phyloP scores from a whole-genome alignment of 352 stramenopile species.

The Heterotrichella gracilis region DNA sequence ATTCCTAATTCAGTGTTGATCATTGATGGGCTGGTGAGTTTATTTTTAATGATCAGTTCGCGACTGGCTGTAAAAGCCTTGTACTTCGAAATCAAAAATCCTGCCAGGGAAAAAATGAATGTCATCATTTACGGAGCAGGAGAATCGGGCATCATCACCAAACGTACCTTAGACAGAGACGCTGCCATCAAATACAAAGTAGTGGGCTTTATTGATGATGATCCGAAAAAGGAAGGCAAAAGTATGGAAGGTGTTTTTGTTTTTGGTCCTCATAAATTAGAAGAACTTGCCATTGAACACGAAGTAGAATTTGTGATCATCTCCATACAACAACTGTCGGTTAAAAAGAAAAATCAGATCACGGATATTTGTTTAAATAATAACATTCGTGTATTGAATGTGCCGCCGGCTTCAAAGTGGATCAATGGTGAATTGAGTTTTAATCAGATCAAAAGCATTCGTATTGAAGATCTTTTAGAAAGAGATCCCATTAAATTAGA shows the following conservation, averaged over 20 bases:
- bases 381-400: neutral
- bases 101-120: neutral
- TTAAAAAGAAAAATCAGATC: slow-evolving; percentile 6
- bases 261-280: neutral
- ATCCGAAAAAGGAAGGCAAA: neutral
- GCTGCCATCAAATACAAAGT: neutral
- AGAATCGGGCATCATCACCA: neutral
- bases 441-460: slow-evolving; percentile 1
- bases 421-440: slow-evolving; percentile 1
- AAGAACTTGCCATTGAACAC: neutral
- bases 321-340: neutral
- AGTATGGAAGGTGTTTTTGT: neutral
- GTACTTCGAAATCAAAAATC: neutral
- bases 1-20: neutral
- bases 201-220: neutral
- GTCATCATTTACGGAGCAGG: neutral
- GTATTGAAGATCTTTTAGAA: neutral
- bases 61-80: neutral
- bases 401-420: neutral
- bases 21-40: neutral
- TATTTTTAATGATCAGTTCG: neutral
- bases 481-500: neutral
- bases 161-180: neutral
- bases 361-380: neutral
- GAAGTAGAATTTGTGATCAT: neutral